Evolutionary conservation across 2,329 filamentous ascomycete species (phyloP), one percentile per base, ranked within the genome.

Genomic region (Endoconidiophora laricicola): DNA sequence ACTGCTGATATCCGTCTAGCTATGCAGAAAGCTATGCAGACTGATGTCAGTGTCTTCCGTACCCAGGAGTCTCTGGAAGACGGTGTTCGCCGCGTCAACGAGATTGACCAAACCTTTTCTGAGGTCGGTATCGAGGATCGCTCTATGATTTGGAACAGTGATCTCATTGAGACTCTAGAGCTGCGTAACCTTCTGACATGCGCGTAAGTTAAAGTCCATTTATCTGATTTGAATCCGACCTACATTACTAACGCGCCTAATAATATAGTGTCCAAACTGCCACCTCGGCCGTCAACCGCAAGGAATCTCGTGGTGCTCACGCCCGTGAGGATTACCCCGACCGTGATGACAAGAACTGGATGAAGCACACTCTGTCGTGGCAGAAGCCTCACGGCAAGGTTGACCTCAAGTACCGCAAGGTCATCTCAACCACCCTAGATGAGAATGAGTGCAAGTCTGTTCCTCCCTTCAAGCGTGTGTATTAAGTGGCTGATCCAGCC

Each of bases 121-220:
- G 74, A 95, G 62, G 82, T 96, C 59, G 86, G 86, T 62, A 95
- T 86, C 71, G 94, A 94, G 78, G 90, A 96, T 68, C 84, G 91
- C 67, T 93, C 86, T 76, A 95, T 96, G 90, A 96, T 96, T 73
- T 96, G 90, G 90, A 96, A 96, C 79, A 87, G 85, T 22, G 90
- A 96, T 63, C 78, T 96, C 38, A 86, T 94, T 55, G 90, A 96
- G 76, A 94, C 90, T 6, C 79, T 98, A 51, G 91, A 98, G 70
- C 74, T 96, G 62, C 78, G 88, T 62, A 98, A 98, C 68, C 69
- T 98, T 61, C 72, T 98, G 63, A 96, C 91, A 61, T 96, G 91
- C 79, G 90, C 88, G 78, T 86, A 80, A 71, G 82, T 83, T 55
- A 12, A 39, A 4, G 16, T 26, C 12, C 16, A n/a, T 47, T 29